phyloP scores from a whole-genome alignment of 306 rosid species.

The Echinosophora koreensis region DNA sequence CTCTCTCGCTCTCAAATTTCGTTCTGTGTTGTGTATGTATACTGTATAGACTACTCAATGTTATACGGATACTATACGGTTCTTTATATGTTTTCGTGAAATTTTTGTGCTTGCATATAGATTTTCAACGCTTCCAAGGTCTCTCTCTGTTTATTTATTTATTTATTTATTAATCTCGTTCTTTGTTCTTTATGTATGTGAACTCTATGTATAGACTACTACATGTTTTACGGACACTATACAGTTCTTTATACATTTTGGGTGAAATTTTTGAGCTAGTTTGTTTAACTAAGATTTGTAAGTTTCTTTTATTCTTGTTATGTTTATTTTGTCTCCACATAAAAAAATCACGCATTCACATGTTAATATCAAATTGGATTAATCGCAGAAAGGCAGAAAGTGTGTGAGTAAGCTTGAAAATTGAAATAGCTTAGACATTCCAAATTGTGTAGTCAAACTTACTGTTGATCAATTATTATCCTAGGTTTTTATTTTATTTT shows the following conservation, averaged over 20 bases:
- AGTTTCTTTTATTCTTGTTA: no score
- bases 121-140: slow-evolving; percentile 83
- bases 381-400: no score
- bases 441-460: no score
- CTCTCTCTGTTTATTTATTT: neutral
- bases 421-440: no score
- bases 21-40: neutral
- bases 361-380: no score
- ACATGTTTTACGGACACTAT: slow-evolving; percentile 11
- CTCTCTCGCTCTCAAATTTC: neutral
- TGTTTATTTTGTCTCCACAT: no score
- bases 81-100: slow-evolving; percentile 4
- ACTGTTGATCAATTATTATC: no score
- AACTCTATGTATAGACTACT: neutral
- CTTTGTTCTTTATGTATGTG: neutral
- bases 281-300: neutral
- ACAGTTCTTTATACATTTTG: neutral
- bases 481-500: no score
- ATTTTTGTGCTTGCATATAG: neutral
- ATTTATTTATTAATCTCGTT: neutral
- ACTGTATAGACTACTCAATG: neutral
- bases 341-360: no score
- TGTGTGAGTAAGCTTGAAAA: no score
- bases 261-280: neutral
- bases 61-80: slow-evolving; percentile 19